Evolutionary conservation across 1,284 basidiomycete species (phyloP).

Genomic region (Volvariella volvacea): DNA sequence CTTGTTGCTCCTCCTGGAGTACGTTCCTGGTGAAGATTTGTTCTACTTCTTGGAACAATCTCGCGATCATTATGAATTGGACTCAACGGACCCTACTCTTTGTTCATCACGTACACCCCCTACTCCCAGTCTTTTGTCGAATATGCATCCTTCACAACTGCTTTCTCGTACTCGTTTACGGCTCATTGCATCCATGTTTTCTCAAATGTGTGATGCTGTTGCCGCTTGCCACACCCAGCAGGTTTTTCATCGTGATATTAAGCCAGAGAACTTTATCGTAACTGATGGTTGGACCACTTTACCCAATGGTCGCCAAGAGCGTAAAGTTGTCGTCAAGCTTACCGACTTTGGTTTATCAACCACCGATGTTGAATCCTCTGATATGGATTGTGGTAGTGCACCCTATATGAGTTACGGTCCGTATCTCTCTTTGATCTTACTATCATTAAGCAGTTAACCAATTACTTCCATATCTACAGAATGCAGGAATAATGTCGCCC

Average conservation of each 20-base stretch:
- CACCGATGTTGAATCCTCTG: slow-evolving; percentile 79
- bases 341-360: slow-evolving; percentile 97
- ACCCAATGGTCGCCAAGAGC: slow-evolving; percentile 53
- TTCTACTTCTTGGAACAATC: slow-evolving; percentile 97
- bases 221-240: slow-evolving; percentile 92
- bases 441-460: slow-evolving; percentile 5
- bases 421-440: slow-evolving; percentile 28
- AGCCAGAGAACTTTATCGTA: slow-evolving; percentile 95
- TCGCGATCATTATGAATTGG: slow-evolving; percentile 71
- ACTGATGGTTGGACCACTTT: slow-evolving; percentile 67
- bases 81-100: slow-evolving; percentile 35
- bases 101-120: slow-evolving; percentile 75
- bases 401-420: slow-evolving; percentile 97
- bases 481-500: slow-evolving; percentile 95
- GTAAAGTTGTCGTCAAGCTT: slow-evolving; percentile 85
- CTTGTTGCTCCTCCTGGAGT: slow-evolving; percentile 55
- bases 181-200: slow-evolving; percentile 95
- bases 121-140: slow-evolving; percentile 90
- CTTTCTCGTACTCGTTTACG: slow-evolving; percentile 84
- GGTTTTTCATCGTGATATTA: slow-evolving; percentile 96
- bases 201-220: slow-evolving; percentile 96
- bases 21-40: slow-evolving; percentile 93
- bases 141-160: slow-evolving; percentile 75
- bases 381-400: slow-evolving; percentile 98
- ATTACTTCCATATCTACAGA: slow-evolving; percentile 42